phyloP scores from a whole-genome alignment of 345 rosid species.

The Limnanthes douglasii region DNA sequence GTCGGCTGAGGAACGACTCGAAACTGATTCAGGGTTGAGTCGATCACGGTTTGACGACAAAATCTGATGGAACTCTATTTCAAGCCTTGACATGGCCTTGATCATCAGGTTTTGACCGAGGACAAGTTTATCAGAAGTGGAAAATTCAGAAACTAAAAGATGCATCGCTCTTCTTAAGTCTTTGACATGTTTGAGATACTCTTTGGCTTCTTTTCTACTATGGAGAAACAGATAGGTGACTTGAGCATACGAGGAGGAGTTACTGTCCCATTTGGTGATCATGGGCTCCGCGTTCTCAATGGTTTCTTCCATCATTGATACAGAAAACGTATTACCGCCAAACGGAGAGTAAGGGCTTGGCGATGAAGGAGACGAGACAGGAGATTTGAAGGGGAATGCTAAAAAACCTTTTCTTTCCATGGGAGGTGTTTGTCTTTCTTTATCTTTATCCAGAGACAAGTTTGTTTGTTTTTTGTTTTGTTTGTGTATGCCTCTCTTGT shows the following conservation, averaged over 20 bases:
- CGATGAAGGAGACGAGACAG: slow-evolving; percentile 9
- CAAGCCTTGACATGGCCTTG: slow-evolving; percentile 44
- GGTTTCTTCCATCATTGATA: slow-evolving; percentile 29
- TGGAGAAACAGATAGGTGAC: slow-evolving; percentile 21
- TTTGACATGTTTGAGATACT: slow-evolving; percentile 22
- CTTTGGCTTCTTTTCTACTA: slow-evolving; percentile 31
- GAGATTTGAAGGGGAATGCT: slow-evolving; percentile 6
- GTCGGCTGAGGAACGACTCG: slow-evolving; percentile 22
- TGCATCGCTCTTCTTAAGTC: slow-evolving; percentile 47
- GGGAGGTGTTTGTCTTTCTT: not conserved
- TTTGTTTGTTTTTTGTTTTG: not conserved
- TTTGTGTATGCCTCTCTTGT: not conserved
- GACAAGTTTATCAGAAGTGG: slow-evolving; percentile 28
- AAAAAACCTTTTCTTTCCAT: slow-evolving; percentile 6
- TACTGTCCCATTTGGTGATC: slow-evolving; percentile 44
- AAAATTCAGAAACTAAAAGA: slow-evolving; percentile 19
- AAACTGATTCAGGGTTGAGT: slow-evolving; percentile 39
- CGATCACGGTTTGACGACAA: slow-evolving; percentile 21
- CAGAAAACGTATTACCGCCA: slow-evolving; percentile 14
- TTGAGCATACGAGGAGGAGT: slow-evolving; percentile 19
- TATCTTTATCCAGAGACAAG: not conserved
- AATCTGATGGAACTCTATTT: slow-evolving; percentile 33
- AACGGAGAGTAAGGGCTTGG: slow-evolving; percentile 12
- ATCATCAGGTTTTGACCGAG: slow-evolving; percentile 46
- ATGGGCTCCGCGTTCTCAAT: slow-evolving; percentile 28